Evolutionary conservation across 2,329 filamentous ascomycete genomes (phyloP), one percentile per base, ranked within the genome.

Genomic region (Biscogniauxia marginata): DNA sequence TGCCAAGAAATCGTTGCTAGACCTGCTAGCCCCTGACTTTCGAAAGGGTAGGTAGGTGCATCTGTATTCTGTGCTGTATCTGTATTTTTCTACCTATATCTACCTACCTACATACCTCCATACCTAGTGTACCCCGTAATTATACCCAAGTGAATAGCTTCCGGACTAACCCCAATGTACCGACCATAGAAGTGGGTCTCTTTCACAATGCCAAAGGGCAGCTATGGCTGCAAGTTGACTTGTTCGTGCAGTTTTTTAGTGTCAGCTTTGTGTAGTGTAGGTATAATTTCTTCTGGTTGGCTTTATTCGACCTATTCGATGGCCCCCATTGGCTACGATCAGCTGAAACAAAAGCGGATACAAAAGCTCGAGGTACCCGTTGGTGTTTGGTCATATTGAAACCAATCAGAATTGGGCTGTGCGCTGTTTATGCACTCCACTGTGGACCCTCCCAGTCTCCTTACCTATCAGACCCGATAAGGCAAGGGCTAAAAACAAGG

Each of bases 311-410:
- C n/a, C 13, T n/a, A 16, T 6, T 39, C 13, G 30, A n/a, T 2
- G 30, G 13, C 9, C 9, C 5, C n/a, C 30, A 39, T 39, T 39
- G 30, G 30, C 13, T 16, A 5, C 16, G 48, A 23, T 19, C 3
- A 46, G 21, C 21, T 61, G 56, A 61, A 59, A 61, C 57, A 52
- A 13, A 34, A 34, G 4, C 11, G 30, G 6, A 39, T n/a, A n/a
- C n/a, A n/a, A n/a, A n/a, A n/a, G n/a, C n/a, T n/a, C n/a, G n/a
- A n/a, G n/a, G n/a, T n/a, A n/a, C n/a, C n/a, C n/a, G n/a, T n/a
- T n/a, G n/a, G n/a, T n/a, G n/a, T n/a, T n/a, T n/a, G n/a, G n/a
- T n/a, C n/a, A n/a, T n/a, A n/a, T n/a, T n/a, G 30, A 2, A 39
- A 16, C 30, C 30, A 39, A 39, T 39, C 30, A 39, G n/a, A 16